Conservation (phyloP, 257 asterid species). For the Ilex aquifolium region DNA sequence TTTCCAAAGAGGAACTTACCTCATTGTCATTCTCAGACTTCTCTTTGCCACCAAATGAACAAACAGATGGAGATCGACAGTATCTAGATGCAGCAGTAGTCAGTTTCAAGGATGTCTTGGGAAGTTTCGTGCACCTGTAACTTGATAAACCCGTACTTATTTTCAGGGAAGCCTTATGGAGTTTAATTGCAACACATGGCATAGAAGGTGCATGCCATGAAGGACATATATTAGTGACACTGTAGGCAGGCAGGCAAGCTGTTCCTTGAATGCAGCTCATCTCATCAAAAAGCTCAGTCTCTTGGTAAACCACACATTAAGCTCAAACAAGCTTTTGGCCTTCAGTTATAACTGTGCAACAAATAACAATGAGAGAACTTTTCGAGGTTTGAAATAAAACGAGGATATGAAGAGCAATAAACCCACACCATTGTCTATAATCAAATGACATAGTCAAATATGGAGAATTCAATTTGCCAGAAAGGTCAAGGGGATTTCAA, state of each 20-base stretch:
- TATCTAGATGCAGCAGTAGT: neutral
- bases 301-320: neutral
- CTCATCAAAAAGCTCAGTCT: neutral
- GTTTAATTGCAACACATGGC: neutral
- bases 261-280: neutral
- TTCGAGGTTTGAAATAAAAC: too few relatives aligned
- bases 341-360: too few relatives aligned
- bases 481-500: too few relatives aligned
- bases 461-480: too few relatives aligned
- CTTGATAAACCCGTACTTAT: neutral
- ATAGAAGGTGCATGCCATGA: neutral
- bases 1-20: slow-evolving; percentile 31
- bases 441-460: too few relatives aligned
- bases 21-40: slow-evolving; percentile 27
- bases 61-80: neutral
- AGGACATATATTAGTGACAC: neutral
- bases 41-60: neutral
- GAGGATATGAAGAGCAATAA: too few relatives aligned
- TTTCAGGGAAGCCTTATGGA: neutral
- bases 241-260: neutral
- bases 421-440: too few relatives aligned
- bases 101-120: neutral
- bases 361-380: too few relatives aligned
- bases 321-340: neutral
- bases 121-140: neutral